Percentiles rank a stretch among this genome's conserved stretches.
Evolutionary conservation across 2,329 filamentous ascomycete genomes (phyloP).

Genomic region (Colletotrichum acutatum): DNA sequence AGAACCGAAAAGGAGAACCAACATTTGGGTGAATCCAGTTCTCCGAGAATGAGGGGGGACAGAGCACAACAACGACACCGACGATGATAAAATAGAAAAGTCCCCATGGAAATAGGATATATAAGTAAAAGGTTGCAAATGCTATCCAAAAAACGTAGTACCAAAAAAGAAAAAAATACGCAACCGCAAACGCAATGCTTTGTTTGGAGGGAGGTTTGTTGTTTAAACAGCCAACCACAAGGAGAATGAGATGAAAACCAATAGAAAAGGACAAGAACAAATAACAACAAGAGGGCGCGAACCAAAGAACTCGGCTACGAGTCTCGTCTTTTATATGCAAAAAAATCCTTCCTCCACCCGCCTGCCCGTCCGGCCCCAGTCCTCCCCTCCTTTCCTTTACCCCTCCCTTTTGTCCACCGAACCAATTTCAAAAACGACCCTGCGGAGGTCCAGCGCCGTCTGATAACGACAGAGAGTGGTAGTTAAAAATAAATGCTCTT

Average conservation of each 20-base stretch:
- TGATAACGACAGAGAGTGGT: neutral
- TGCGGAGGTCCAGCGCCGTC: neutral
- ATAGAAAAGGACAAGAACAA: neutral
- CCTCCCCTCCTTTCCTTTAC: neutral
- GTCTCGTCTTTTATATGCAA: slow-evolving; percentile 16
- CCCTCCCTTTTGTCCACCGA: neutral
- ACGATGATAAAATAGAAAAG: neutral
- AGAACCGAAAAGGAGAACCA: neutral
- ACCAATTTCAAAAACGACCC: neutral
- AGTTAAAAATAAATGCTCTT: neutral
- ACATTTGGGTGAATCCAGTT: neutral
- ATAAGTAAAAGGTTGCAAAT: too few relatives aligned
- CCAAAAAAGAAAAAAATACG: neutral
- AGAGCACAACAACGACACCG: neutral
- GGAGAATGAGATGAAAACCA: neutral
- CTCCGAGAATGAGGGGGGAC: neutral
- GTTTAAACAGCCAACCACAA: neutral
- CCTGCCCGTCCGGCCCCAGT: too few relatives aligned
- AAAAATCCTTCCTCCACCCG: too few relatives aligned
- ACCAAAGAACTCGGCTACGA: slow-evolving; percentile 11
- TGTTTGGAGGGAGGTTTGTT: neutral
- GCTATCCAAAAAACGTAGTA: neutral
- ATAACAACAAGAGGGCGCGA: slow-evolving; percentile 5
- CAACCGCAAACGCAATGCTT: neutral
- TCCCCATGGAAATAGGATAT: neutral